phyloP scores from a whole-genome alignment of 768 basidiomycete genomes.

The Lactarius quietus region DNA sequence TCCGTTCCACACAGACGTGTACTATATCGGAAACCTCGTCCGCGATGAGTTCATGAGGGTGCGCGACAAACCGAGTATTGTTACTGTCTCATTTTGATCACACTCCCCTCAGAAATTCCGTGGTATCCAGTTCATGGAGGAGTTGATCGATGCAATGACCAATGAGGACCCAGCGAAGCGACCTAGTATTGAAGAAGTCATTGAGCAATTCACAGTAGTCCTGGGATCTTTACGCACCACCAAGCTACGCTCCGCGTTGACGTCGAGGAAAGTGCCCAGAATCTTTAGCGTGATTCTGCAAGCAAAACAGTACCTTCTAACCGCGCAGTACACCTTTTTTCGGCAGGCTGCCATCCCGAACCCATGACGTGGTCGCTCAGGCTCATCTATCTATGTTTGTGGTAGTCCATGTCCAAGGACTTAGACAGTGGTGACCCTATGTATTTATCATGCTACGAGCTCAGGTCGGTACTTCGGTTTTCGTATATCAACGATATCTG shows the following conservation, averaged over 20 bases:
- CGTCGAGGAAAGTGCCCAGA: background rate
- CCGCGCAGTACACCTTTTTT: conserved; percentile 7
- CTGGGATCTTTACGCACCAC: background rate
- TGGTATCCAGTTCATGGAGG: conserved; percentile 29
- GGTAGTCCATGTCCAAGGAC: background rate
- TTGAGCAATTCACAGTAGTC: conserved; percentile 4
- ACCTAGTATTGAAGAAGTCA: conserved; percentile 28
- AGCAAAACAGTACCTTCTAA: background rate
- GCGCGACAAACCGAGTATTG: background rate
- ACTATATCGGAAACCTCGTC: conserved; percentile 36
- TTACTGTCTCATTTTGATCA: background rate
- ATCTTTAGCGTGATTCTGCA: background rate
- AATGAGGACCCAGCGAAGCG: conserved; percentile 29
- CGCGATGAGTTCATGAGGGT: conserved; percentile 31
- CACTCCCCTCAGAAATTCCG: conserved; percentile 24
- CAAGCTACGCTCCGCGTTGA: conserved; percentile 20
- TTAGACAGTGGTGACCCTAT: background rate
- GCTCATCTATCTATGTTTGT: background rate
- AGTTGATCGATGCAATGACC: conserved; percentile 31
- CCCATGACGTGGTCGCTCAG: background rate
- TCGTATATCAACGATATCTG: too few species aligned
- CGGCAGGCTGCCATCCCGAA: conserved; percentile 7
- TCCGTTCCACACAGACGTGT: conserved; percentile 37
- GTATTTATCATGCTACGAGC: background rate
- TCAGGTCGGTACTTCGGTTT: background rate